A percentile compares a stretch with the other conserved stretches of the same genome.
Conservation (phyloP, 2,329 filamentous ascomycete species). For the Drechmeria coniospora region DNA sequence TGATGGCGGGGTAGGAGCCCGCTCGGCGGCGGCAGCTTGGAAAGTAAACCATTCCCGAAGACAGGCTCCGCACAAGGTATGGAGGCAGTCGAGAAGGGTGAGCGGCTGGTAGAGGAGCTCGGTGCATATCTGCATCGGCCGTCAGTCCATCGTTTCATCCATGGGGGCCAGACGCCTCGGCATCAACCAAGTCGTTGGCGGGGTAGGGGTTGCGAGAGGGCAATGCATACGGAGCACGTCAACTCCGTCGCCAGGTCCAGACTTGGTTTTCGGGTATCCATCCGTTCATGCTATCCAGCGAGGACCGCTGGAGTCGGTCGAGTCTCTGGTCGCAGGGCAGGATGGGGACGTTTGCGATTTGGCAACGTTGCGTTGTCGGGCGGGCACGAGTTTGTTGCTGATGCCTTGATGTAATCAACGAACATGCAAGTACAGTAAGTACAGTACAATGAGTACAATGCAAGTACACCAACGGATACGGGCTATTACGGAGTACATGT, state of each 20-base stretch:
- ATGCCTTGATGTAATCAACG: too few relatives aligned
- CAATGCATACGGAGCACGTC: conserved; percentile 69
- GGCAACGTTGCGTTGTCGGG: neutral
- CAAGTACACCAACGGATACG: too few relatives aligned
- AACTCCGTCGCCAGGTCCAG: conserved; percentile 83
- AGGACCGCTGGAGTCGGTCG: neutral
- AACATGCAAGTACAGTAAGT: too few relatives aligned
- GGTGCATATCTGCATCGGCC: conserved; percentile 67
- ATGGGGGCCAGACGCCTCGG: neutral
- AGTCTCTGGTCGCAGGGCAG: conserved; percentile 1
- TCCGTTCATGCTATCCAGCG: conserved; percentile 28
- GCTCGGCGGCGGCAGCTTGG: conserved; percentile 48
- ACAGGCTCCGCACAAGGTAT: conserved; percentile 92
- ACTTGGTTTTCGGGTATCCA: conserved; percentile 34
- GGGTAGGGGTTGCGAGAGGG: conserved; percentile 3
- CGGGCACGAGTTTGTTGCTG: too few relatives aligned
- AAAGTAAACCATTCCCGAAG: conserved; percentile 91
- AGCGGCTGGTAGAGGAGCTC: conserved; percentile 85
- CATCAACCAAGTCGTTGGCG: neutral
- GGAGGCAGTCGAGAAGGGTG: conserved; percentile 81
- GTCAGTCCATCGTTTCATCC: conserved; percentile 1
- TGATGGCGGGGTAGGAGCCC: conserved; percentile 31
- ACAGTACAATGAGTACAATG: too few relatives aligned
- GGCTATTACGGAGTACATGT: too few relatives aligned
- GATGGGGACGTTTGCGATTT: neutral